Percentiles rank a stretch among this genome's conserved stretches.
These are phyloP conservation scores for Linnemannia schmuckeri DNA, from an alignment of 192 early-diverging fungal genomes.

Conservation along the genomic window DNA sequence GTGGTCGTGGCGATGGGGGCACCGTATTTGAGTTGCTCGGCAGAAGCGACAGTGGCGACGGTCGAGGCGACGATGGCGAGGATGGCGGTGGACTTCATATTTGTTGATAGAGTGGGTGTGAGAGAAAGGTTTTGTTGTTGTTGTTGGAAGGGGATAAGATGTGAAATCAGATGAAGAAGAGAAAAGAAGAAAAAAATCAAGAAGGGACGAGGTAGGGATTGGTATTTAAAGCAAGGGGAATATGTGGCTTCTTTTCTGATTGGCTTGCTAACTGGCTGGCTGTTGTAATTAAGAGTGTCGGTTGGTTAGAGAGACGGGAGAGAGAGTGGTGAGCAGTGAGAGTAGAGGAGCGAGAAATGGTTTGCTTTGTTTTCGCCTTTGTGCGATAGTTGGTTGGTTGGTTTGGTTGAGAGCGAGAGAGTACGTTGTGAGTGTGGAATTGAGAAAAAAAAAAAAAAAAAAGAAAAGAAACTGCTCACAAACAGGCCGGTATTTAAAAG, in stretches of 20 bases:
- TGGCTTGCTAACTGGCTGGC: not conserved
- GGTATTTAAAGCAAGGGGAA: not conserved
- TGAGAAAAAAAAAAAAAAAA: not conserved
- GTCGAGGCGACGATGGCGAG: conserved; percentile 24
- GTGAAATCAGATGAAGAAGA: conserved; percentile 34
- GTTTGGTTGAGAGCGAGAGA: not conserved
- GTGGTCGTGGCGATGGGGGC: conserved; percentile 16
- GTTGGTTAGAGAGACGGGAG: not conserved
- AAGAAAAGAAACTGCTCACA: conserved; percentile 5
- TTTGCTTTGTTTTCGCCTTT: too few relatives aligned
- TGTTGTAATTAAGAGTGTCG: not conserved
- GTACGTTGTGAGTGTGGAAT: not conserved
- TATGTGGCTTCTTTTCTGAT: not conserved
- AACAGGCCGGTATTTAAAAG: not conserved
- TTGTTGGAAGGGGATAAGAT: conserved; percentile 24
- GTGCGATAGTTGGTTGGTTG: not conserved
- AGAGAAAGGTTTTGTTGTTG: not conserved
- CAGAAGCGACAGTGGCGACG: conserved; percentile 23
- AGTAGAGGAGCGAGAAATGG: too few relatives aligned
- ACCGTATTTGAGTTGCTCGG: conserved; percentile 6
- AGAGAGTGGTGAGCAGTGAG: too few relatives aligned
- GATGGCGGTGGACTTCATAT: conserved; percentile 28
- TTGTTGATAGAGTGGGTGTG: not conserved
- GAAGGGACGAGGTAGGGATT: not conserved
- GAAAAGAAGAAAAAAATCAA: not conserved